phyloP scores from a whole-genome alignment of 164 flowering plant species.

The Vitis cinerea region DNA sequence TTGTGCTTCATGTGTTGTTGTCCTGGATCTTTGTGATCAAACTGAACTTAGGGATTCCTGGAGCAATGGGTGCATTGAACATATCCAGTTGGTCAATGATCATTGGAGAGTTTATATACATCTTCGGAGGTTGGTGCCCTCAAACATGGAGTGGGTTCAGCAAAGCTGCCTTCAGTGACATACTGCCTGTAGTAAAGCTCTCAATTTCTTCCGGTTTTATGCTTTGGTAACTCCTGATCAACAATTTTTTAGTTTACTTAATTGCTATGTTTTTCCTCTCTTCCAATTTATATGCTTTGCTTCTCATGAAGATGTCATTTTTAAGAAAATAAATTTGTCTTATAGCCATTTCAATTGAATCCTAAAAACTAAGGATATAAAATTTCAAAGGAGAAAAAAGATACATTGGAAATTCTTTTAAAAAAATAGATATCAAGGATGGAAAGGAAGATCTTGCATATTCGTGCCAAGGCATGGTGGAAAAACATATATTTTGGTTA shows the following conservation, averaged over 20 bases:
- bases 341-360: too few species aligned
- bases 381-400: too few species aligned
- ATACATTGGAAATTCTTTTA: too few species aligned
- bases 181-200: conserved; percentile 26
- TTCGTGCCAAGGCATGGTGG: too few species aligned
- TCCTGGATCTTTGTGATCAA: conserved; percentile 23
- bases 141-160: conserved; percentile 28
- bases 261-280: too few species aligned
- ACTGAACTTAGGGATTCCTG: conserved; percentile 18
- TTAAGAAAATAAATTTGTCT: too few species aligned
- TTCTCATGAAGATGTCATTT: too few species aligned
- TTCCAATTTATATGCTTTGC: too few species aligned
- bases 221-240: conserved; percentile 20
- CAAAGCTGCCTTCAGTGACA: conserved; percentile 21
- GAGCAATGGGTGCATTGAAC: conserved; percentile 20
- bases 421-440: too few species aligned
- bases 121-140: conserved; percentile 28
- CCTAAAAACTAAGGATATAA: too few species aligned
- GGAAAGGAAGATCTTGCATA: too few species aligned
- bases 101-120: conserved; percentile 17
- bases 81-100: conserved; percentile 12
- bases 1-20: conserved; percentile 16
- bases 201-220: conserved; percentile 28
- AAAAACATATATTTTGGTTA: too few species aligned
- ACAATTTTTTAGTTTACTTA: neutral